Conservation (phyloP, 2,329 filamentous ascomycete genomes). For the Tolypocladium paradoxum region DNA sequence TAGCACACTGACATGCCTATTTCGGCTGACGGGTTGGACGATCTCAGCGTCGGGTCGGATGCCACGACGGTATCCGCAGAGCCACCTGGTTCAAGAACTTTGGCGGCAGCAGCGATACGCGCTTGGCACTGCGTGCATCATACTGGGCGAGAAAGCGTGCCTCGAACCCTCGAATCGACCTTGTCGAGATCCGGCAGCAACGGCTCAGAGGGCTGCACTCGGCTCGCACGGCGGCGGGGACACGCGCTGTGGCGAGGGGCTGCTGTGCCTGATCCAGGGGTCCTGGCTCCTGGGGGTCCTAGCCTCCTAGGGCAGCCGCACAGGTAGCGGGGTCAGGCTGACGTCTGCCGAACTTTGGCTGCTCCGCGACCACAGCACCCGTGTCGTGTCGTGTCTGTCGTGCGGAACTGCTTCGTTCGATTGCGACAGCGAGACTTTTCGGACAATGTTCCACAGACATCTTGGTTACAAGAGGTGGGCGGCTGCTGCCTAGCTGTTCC, state of each 20-base stretch:
- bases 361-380: not conserved
- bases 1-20: not conserved
- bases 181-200: not conserved
- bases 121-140: not conserved
- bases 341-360: not conserved
- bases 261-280: not conserved
- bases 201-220: not conserved
- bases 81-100: not conserved
- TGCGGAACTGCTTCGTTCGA: not conserved
- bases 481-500: not conserved
- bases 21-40: not conserved
- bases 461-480: too few species aligned
- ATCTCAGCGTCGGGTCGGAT: not conserved
- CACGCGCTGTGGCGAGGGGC: not conserved
- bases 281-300: too few species aligned
- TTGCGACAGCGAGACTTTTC: not conserved
- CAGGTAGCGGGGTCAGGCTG: not conserved
- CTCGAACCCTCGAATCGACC: not conserved
- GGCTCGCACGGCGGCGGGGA: not conserved
- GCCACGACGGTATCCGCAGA: not conserved
- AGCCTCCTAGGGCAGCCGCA: not conserved
- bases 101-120: not conserved
- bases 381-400: not conserved
- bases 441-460: not conserved
- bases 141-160: not conserved